Evolutionary conservation across 1,284 basidiomycete species (phyloP), one percentile per base, ranked within the genome.

Genomic region (Cryptococcus sp.): DNA sequence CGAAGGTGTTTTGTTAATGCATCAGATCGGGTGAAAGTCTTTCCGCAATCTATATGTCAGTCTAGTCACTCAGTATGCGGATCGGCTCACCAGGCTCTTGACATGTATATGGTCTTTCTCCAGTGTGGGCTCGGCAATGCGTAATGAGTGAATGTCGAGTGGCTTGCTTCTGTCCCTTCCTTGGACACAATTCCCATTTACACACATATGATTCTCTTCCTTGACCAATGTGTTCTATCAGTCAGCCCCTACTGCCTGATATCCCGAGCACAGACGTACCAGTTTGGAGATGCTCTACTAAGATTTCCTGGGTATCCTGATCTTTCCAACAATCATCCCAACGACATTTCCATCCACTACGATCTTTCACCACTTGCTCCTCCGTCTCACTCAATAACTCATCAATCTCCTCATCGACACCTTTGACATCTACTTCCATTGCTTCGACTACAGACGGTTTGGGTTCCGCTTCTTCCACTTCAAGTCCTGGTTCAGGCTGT

Each of bases 91-190:
- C 65, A 23, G 57, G 55, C 43, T 87, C 88, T 1, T 83, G 85
- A 81, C 93, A 98, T 34, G 83, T 80, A 69, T 96, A 96, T 1
- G 94, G 93, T 69, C 93, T 94, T 75, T 98, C 94, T 63, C 93
- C 93, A 0, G 94, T 98, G 74, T 98, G 93, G 0, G 91, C 96
- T 52, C 93, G 85, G 49, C 94, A 91, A 72, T 98, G 93, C 11
- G 68, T 69, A 13, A 64, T 53, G 23, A 72, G 54, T 1, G 62
- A 59, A 46, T 69, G 66, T 31, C 67, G 48, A 10, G 61, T 65
- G 1, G 62, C 60, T 48, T 70, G 70, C 39, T 61, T 64, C 41
- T 68, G 63, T 3, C 68, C 70, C n/a, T 52, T 32, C 7, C 70
- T 57, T 22, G 52, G 51, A 53, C 70, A 72, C 3, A 52, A 56